Evolutionary conservation across 2,329 filamentous ascomycete genomes (phyloP).

Genomic region (Eurotiales sp.): DNA sequence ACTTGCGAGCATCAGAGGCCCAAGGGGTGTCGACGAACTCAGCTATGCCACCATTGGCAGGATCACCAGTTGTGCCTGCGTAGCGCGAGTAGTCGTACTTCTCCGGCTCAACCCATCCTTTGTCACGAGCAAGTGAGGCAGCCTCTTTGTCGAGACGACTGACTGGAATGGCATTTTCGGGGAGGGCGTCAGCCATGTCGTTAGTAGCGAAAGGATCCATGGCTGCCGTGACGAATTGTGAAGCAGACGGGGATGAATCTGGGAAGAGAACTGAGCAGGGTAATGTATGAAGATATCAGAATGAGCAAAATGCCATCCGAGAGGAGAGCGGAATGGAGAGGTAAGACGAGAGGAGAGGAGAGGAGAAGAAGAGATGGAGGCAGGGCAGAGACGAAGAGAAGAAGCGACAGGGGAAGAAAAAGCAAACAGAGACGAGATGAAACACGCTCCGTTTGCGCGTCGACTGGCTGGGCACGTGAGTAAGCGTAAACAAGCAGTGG

Average conservation of each 20-base stretch:
- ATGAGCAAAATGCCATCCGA: no score
- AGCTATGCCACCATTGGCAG: constrained; percentile 19
- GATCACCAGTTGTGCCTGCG: constrained; percentile 15
- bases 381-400: neutral
- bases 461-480: no score
- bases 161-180: constrained; percentile 17
- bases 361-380: neutral
- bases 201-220: constrained; percentile 22
- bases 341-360: neutral
- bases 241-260: neutral
- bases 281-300: no score
- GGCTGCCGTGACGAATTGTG: neutral
- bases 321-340: neutral
- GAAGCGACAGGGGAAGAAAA: neutral
- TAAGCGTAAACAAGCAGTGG: no score
- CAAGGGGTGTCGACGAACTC: constrained; percentile 30
- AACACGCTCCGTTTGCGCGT: neutral
- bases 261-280: neutral
- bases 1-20: constrained; percentile 61
- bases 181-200: constrained; percentile 22
- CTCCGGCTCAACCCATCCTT: constrained; percentile 36
- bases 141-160: constrained; percentile 27
- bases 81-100: constrained; percentile 37
- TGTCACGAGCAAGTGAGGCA: constrained; percentile 30
- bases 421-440: constrained; percentile 1